Evolutionary conservation across 306 rosid species (phyloP).

Genomic region (Medicago arabica): DNA sequence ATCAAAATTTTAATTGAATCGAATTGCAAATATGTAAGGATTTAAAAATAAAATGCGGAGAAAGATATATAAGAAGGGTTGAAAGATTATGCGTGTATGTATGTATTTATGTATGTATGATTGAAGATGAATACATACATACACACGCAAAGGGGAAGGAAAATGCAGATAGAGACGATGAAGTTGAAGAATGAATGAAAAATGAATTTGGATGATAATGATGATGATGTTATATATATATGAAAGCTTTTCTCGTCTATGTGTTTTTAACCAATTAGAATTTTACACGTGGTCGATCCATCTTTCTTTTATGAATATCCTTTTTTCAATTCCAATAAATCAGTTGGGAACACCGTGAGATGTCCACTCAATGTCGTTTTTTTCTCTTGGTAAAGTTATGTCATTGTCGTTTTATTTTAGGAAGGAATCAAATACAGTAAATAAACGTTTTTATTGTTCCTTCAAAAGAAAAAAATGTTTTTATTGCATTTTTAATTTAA

Average conservation of each 20-base stretch:
- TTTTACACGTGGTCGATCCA: slow-evolving; percentile 8
- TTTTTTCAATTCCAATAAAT: not conserved
- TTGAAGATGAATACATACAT: slow-evolving; percentile 42
- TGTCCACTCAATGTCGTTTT: not conserved
- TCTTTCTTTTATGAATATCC: slow-evolving; percentile 25
- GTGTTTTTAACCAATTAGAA: not conserved
- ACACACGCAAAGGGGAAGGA: slow-evolving; percentile 39
- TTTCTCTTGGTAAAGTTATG: not conserved
- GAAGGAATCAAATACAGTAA: not conserved
- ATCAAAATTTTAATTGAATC: slow-evolving; percentile 6
- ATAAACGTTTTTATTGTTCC: no score
- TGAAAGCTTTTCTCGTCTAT: slow-evolving; percentile 11
- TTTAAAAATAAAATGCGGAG: slow-evolving; percentile 24
- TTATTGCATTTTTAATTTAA: no score
- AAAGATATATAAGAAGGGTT: not conserved
- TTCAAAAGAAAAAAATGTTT: no score
- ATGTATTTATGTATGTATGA: slow-evolving; percentile 21
- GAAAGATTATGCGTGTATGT: slow-evolving; percentile 2
- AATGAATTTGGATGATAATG: not conserved
- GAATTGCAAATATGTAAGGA: slow-evolving; percentile 25
- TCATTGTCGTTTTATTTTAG: not conserved
- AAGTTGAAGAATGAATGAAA: slow-evolving; percentile 1
- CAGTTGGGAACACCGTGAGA: not conserved
- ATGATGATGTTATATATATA: slow-evolving; percentile 12
- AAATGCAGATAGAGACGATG: slow-evolving; percentile 40